Evolutionary conservation across 2,329 filamentous ascomycete species (phyloP).

Genomic region (Penicillium sp.): DNA sequence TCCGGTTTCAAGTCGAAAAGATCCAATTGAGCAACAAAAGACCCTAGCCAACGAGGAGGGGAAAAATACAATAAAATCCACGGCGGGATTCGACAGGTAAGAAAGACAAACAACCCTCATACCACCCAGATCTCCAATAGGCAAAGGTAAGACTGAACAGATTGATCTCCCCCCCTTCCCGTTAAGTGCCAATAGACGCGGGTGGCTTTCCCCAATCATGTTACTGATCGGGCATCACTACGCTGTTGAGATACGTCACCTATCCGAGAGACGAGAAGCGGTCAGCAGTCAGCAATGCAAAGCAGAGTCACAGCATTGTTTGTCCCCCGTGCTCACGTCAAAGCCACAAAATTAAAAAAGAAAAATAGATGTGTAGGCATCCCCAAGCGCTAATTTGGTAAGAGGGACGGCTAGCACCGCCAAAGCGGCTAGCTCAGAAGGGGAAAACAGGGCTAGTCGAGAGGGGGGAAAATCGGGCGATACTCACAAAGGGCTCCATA

Average conservation of each 20-base stretch:
- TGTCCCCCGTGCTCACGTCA: background rate
- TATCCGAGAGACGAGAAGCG: conserved; percentile 38
- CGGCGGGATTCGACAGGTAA: conserved; percentile 1
- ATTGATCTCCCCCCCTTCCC: background rate
- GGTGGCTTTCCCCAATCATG: conserved; percentile 4
- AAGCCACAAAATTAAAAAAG: conserved; percentile 3
- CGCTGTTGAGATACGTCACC: conserved; percentile 71
- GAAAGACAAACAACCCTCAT: conserved; percentile 1
- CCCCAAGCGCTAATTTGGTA: conserved; percentile 18
- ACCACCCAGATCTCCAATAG: background rate
- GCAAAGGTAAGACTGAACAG: background rate
- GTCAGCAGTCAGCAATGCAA: conserved; percentile 25
- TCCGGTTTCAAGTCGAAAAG: conserved; percentile 5
- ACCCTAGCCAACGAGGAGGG: background rate
- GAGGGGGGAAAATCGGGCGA: conserved; percentile 25
- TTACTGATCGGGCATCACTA: conserved; percentile 69
- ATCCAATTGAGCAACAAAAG: conserved; percentile 4
- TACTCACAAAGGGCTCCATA: conserved; percentile 77
- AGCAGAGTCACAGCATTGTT: background rate
- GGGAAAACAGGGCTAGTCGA: conserved; percentile 23
- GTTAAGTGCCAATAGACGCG: conserved; percentile 1
- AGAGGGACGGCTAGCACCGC: conserved; percentile 13
- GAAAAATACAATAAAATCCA: background rate
- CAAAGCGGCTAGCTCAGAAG: conserved; percentile 26
- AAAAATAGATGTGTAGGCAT: background rate